Evolutionary conservation across 192 early-diverging fungal genomes (phyloP).

Genomic region (Diversispora eburnea): DNA sequence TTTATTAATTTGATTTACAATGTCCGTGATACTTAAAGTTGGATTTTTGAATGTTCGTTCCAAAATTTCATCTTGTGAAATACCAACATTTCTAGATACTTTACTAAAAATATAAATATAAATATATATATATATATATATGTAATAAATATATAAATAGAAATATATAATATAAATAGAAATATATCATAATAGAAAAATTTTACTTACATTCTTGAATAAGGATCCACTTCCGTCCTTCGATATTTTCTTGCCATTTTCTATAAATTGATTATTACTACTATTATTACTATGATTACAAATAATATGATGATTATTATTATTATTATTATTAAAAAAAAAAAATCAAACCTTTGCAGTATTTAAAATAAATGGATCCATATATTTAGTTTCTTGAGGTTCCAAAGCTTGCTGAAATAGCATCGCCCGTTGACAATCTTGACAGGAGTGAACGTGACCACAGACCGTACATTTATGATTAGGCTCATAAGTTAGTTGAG

Average conservation of each 20-base stretch:
- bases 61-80: conserved; percentile 19
- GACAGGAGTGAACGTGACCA: conserved; percentile 5
- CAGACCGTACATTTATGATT: conserved; percentile 5
- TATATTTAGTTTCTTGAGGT: neutral
- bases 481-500: conserved; percentile 5
- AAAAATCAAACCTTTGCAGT: neutral
- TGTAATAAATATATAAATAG: neutral
- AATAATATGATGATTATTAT: neutral
- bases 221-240: neutral
- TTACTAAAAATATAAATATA: neutral
- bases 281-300: neutral
- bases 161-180: neutral
- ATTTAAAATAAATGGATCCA: conserved; percentile 6
- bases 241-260: neutral
- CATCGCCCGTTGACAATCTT: neutral
- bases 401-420: neutral
- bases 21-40: neutral
- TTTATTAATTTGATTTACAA: conserved; percentile 7
- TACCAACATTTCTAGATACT: neutral
- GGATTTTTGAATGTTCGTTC: neutral
- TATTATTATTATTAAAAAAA: neutral
- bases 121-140: neutral
- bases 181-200: neutral
- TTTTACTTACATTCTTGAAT: neutral
- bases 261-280: neutral